phyloP scores from a whole-genome alignment of 2,329 filamentous ascomycete species.

The Aspergillus novofumigatus region DNA sequence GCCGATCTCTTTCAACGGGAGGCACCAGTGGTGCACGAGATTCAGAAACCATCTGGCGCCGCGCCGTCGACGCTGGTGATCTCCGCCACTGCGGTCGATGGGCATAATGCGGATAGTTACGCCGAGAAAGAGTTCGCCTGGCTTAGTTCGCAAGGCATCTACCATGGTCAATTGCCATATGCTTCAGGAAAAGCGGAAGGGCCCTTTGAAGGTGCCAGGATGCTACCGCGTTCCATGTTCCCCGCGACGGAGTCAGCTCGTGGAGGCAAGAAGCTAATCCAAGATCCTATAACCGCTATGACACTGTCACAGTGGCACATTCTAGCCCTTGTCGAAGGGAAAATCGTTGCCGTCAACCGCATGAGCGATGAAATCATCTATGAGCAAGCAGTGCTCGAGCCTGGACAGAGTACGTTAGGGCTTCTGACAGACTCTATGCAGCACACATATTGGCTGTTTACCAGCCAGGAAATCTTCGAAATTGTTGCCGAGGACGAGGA shows the following conservation, averaged over 20 bases:
- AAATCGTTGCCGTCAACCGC: constrained; percentile 79
- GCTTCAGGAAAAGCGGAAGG: constrained; percentile 65
- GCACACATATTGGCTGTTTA: constrained; percentile 97
- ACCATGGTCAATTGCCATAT: constrained; percentile 74
- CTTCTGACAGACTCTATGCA: constrained; percentile 87
- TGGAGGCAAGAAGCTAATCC: constrained; percentile 60
- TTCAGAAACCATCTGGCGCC: constrained; percentile 55
- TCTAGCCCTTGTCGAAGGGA: constrained; percentile 73
- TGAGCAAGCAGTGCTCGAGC: constrained; percentile 78
- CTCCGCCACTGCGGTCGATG: constrained; percentile 67
- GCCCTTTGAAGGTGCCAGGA: constrained; percentile 73
- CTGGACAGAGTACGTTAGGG: constrained; percentile 74
- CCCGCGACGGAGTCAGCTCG: constrained; percentile 62
- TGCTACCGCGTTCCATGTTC: constrained; percentile 71
- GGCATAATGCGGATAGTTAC: constrained; percentile 49
- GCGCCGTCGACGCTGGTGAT: constrained; percentile 66
- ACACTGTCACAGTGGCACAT: constrained; percentile 93
- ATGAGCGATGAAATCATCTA: constrained; percentile 82
- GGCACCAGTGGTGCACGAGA: constrained; percentile 70
- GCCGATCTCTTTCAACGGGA: constrained; percentile 84
- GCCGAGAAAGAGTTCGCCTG: constrained; percentile 71
- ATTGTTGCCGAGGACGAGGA: constrained; percentile 87
- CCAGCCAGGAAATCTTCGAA: constrained; percentile 85
- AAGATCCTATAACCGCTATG: constrained; percentile 74
- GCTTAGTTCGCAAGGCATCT: constrained; percentile 81